A percentile compares a stretch with the other conserved stretches of the same genome.
Conservation (phyloP, 2,329 filamentous ascomycete genomes). For the Penicillium sp. region DNA sequence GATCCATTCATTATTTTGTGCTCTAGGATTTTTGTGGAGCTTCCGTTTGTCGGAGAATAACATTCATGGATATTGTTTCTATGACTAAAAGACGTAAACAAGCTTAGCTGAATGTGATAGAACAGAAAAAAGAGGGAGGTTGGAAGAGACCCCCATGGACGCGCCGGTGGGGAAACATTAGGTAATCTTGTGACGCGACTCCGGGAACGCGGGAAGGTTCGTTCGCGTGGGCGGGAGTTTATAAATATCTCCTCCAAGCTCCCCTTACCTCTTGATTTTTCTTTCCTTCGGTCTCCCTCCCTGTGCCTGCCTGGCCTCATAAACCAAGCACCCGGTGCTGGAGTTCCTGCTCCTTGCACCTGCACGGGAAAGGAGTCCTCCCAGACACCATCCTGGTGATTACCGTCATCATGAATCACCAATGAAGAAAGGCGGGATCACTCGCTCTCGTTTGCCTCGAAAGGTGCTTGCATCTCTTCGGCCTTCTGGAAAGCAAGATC, state of each 20-base stretch:
- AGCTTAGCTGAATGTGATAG: not conserved
- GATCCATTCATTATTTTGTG: too few species aligned
- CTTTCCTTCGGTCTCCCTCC: not conserved
- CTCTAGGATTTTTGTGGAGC: too few species aligned
- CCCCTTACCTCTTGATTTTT: not conserved
- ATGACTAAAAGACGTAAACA: not conserved
- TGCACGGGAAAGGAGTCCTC: not conserved
- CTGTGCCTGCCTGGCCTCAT: not conserved
- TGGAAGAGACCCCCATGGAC: not conserved
- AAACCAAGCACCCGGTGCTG: not conserved
- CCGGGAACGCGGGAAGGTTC: too few species aligned
- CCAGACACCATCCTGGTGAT: not conserved
- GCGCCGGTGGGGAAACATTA: not conserved
- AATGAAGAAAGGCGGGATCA: too few species aligned
- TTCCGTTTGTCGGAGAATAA: too few species aligned
- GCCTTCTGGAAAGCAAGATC: too few species aligned
- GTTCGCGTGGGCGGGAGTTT: not conserved
- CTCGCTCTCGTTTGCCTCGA: too few species aligned
- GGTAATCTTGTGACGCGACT: not conserved
- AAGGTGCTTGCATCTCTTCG: too few species aligned
- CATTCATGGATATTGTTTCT: not conserved
- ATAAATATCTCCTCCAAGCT: not conserved
- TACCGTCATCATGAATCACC: too few species aligned
- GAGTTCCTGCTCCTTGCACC: not conserved
- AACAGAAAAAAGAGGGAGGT: not conserved